A percentile compares a stretch with the other conserved stretches of the same genome.
phyloP scores from a whole-genome alignment of 139 green algal genomes.

The Chlorella sp. region DNA sequence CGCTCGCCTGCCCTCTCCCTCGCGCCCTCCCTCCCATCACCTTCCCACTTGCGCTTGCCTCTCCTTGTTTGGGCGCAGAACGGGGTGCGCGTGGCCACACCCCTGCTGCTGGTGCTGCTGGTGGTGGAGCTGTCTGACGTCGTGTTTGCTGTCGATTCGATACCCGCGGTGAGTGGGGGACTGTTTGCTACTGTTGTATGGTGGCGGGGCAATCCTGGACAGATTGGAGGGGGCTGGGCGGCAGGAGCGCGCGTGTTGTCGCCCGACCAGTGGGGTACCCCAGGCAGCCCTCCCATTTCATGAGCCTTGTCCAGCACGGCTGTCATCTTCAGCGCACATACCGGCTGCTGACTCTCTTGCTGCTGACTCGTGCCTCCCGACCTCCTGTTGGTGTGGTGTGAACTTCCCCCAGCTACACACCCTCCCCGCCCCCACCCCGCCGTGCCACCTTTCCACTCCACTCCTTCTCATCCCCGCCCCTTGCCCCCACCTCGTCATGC shows the following conservation, averaged over 20 bases:
- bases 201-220: neutral
- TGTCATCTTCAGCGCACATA: neutral
- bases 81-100: slow-evolving; percentile 77
- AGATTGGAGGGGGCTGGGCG: neutral
- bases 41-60: neutral
- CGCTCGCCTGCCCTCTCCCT: neutral
- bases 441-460: neutral
- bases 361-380: too few relatives aligned
- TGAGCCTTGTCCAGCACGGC: too few relatives aligned
- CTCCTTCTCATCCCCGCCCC: neutral
- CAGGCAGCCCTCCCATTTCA: too few relatives aligned
- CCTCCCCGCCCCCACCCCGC: too few relatives aligned
- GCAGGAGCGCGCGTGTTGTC: neutral
- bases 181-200: neutral
- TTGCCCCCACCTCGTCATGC: neutral
- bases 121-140: slow-evolving; percentile 96
- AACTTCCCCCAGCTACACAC: too few relatives aligned
- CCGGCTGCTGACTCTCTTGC: neutral
- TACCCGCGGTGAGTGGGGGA: slow-evolving; percentile 70
- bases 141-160: slow-evolving; percentile 97
- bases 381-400: too few relatives aligned
- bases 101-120: slow-evolving; percentile 91
- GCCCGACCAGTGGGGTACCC: too few relatives aligned
- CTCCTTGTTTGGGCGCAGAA: slow-evolving; percentile 27
- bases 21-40: neutral